Percentiles rank a stretch among this genome's conserved stretches.
These are phyloP conservation scores for Durusdinium trenchii DNA, from an alignment of 73 alveolate species.

Conservation along the genomic window DNA sequence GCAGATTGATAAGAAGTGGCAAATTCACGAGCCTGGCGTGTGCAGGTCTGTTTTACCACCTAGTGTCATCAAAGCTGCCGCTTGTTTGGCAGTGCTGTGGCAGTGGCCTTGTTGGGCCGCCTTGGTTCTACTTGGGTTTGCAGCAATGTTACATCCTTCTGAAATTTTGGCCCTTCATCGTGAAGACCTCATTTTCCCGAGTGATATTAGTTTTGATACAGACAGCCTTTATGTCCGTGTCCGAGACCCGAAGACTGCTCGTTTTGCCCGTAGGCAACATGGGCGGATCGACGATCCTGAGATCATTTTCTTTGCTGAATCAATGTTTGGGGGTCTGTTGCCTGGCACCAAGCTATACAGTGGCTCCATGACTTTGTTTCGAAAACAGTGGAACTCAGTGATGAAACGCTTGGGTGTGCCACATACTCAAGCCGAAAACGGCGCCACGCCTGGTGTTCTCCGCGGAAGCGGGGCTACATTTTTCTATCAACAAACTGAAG, in stretches of 20 bases:
- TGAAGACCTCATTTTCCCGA: neutral
- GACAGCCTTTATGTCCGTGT: neutral
- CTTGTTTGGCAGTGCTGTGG: neutral
- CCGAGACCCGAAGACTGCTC: neutral
- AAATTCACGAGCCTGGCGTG: neutral
- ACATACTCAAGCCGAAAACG: neutral
- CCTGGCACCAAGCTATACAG: neutral
- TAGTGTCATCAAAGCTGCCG: neutral
- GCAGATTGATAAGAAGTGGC: slow-evolving; percentile 16
- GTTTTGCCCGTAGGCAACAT: neutral
- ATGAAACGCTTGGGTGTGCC: neutral
- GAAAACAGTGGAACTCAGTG: neutral
- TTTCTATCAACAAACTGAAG: neutral
- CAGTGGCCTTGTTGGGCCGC: neutral
- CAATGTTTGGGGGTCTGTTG: neutral
- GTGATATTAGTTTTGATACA: neutral
- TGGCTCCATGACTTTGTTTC: neutral
- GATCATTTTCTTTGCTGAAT: neutral
- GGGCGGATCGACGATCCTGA: neutral
- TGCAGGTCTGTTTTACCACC: neutral
- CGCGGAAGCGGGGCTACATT: neutral
- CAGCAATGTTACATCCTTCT: neutral
- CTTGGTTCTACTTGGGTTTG: neutral
- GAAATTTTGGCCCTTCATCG: neutral
- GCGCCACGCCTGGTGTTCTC: slow-evolving; percentile 19